phyloP scores from a whole-genome alignment of 169 alveolate genomes.

The Plasmodium vivax region DNA sequence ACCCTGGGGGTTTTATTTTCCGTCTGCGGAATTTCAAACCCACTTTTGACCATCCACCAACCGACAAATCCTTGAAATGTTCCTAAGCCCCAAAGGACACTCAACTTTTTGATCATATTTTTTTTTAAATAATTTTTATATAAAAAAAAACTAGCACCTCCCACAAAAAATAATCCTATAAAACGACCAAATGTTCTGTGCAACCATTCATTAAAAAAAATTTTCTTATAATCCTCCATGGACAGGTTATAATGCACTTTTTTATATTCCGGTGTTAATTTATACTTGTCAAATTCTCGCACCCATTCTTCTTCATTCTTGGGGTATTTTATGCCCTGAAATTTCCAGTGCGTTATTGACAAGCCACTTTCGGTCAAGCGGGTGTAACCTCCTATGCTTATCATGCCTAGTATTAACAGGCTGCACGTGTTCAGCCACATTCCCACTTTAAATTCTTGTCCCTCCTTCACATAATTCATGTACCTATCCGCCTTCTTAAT shows the following conservation, averaged over 20 bases:
- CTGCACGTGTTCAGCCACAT: constrained; percentile 76
- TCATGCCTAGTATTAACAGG: constrained; percentile 83
- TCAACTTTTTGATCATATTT: constrained; percentile 71
- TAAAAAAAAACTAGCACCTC: constrained; percentile 86
- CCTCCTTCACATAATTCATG: constrained; percentile 56
- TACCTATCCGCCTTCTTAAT: constrained; percentile 42
- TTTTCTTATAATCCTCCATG: constrained; percentile 89
- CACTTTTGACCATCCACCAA: constrained; percentile 88
- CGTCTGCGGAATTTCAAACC: constrained; percentile 82
- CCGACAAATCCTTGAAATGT: constrained; percentile 85
- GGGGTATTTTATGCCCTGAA: constrained; percentile 88
- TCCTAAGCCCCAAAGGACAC: constrained; percentile 77
- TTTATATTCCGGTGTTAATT: constrained; percentile 90
- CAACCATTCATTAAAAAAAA: constrained; percentile 91
- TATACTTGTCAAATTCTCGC: constrained; percentile 87
- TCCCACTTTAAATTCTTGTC: constrained; percentile 67
- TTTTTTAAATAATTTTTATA: constrained; percentile 80
- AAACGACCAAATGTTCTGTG: constrained; percentile 91
- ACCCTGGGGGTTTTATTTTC: constrained; percentile 86
- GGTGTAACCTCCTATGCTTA: constrained; percentile 92
- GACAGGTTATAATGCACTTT: constrained; percentile 88
- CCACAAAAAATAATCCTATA: constrained; percentile 85
- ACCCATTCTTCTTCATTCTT: constrained; percentile 89
- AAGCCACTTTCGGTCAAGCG: constrained; percentile 92
- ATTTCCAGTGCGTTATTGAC: constrained; percentile 93